Conservation (phyloP, 352 stramenopile species). For the Phytophthora nicotianae region DNA sequence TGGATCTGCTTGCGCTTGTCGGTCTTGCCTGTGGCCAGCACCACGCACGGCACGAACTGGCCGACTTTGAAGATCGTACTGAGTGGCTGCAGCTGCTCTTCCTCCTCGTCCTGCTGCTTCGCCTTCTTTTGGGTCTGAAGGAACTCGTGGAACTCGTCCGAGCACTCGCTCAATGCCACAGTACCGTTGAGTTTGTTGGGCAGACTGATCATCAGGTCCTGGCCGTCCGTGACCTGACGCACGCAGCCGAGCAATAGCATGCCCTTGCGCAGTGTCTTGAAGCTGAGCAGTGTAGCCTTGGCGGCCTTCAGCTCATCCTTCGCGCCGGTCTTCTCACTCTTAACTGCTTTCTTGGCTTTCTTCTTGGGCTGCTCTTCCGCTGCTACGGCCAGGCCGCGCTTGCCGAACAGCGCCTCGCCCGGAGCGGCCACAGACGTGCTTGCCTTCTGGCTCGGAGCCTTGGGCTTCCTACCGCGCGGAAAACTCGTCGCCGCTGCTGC, state of each 20-base stretch:
- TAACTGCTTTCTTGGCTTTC: conserved; percentile 33
- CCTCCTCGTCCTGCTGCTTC: conserved; percentile 20
- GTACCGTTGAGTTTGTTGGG: conserved; percentile 95
- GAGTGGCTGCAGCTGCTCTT: conserved; percentile 53
- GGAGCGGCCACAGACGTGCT: conserved; percentile 24
- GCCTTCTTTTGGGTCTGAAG: conserved; percentile 36
- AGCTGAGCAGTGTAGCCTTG: conserved; percentile 56
- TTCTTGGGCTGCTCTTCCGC: conserved; percentile 35
- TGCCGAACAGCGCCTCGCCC: conserved; percentile 71
- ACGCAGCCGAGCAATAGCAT: conserved; percentile 88
- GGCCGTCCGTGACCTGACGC: conserved; percentile 86
- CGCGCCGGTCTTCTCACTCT: not conserved
- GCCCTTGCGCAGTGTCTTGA: conserved; percentile 73
- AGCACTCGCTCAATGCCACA: conserved; percentile 78
- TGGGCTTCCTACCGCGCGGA: conserved; percentile 70
- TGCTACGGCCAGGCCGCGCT: conserved; percentile 58
- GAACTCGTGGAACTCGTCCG: conserved; percentile 73
- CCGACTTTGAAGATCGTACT: conserved; percentile 69
- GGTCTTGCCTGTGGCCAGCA: conserved; percentile 77
- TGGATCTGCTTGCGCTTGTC: conserved; percentile 88
- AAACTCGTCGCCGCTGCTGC: conserved; percentile 60
- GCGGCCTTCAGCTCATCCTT: conserved; percentile 42
- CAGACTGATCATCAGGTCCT: conserved; percentile 86
- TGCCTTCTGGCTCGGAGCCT: conserved; percentile 41
- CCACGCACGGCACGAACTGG: conserved; percentile 88